Evolutionary conservation across 192 early-diverging fungal species (phyloP).

Genomic region (Coemansia biformis): DNA sequence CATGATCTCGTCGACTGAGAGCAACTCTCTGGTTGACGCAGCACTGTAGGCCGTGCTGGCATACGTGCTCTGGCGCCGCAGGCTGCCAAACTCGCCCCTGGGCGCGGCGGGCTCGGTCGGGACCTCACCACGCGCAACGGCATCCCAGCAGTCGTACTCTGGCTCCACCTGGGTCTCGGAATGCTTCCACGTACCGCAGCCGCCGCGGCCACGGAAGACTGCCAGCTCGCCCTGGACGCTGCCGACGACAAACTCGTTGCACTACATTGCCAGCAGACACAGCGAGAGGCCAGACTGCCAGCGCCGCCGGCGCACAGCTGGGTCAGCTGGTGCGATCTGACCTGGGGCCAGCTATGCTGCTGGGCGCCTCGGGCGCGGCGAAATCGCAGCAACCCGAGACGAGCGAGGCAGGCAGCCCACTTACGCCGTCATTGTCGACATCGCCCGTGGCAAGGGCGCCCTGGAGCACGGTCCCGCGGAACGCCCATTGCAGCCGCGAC

Average conservation of each 20-base stretch:
- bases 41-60: conserved; percentile 9
- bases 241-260: conserved; percentile 52
- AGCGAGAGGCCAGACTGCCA: too few relatives aligned
- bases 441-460: conserved; percentile 48
- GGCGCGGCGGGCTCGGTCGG: conserved; percentile 7
- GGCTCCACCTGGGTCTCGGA: conserved; percentile 48
- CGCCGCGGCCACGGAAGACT: conserved; percentile 47
- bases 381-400: too few relatives aligned
- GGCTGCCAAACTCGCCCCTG: not conserved
- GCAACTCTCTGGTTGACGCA: conserved; percentile 27
- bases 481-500: conserved; percentile 49
- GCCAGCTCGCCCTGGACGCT: conserved; percentile 50
- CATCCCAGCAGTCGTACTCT: conserved; percentile 51
- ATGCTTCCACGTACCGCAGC: conserved; percentile 41
- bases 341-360: too few relatives aligned
- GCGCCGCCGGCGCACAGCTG: too few relatives aligned
- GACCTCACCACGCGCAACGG: conserved; percentile 36
- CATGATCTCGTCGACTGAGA: conserved; percentile 39
- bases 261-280: conserved; percentile 17
- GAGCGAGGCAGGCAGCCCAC: too few relatives aligned
- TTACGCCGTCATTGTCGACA: conserved; percentile 50
- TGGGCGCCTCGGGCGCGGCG: too few relatives aligned
- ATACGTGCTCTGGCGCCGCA: conserved; percentile 39
- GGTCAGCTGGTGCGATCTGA: too few relatives aligned
- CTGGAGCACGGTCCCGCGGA: conserved; percentile 45